Base-by-base conservation (phyloP, 768 basidiomycete genomes). In the Pisolithus marmoratus region DNA sequence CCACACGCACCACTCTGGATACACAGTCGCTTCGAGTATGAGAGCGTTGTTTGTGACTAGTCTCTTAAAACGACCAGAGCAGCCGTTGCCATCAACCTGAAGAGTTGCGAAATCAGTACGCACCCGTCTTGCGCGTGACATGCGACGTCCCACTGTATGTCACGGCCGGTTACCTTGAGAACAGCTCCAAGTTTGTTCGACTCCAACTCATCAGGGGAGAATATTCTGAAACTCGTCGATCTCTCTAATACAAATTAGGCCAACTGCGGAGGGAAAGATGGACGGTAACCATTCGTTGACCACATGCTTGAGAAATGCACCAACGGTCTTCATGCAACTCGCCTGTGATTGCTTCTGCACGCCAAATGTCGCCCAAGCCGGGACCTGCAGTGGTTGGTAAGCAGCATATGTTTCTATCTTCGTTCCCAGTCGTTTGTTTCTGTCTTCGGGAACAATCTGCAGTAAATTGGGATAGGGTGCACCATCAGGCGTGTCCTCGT, bases 111-210 rank as follows among this genome's bases (percentile, higher is more conserved):
- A n/a, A n/a, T n/a, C n/a, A n/a, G n/a, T n/a, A n/a, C n/a, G n/a
- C 91, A 83, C 1, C 92, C 93, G 38, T 88, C 89, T 55, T 84
- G 73, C 9, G 72, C 82, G 56, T 85, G 81, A 19, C 73, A 75
- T 2, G 78, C 75, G 11, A 74, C 59, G 61, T 95, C 93, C 90
- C 90, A 93, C 69, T 94, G 90, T 67, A 93, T 85, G 70, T 90
- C 84, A 46, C 90, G 82, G 2, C 78, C 75, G 0, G 74, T 84
- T 11, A 75, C 70, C 6, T 86, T 79, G 38, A 94, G 79, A 6
- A 87, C 84, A 3, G 82, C 87, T 60, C 90, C 89, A 8, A 96
- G 81, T 70, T 93, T 94, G 69, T 94, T 94, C 38, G 86, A 90
- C 11, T 85, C 82, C 2, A 93, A 73, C 60, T 93, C 90, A 57